Evolutionary conservation across 2,329 filamentous ascomycete genomes (phyloP).

Genomic region (Colletotrichum sp.): DNA sequence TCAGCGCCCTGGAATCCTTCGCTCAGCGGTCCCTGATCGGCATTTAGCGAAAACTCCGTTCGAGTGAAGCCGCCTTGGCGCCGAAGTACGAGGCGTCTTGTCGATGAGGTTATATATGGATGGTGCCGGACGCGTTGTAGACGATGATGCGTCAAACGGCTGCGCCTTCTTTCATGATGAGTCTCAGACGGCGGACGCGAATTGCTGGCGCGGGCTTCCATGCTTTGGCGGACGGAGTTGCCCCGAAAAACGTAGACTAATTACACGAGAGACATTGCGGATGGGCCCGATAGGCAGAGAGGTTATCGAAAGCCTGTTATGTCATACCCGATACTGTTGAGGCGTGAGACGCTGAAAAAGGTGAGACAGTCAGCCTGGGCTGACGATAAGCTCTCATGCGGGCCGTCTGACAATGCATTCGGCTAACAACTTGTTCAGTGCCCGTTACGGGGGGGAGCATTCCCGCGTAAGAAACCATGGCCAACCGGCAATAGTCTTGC

Average conservation of each 20-base stretch:
- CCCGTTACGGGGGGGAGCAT: too few species aligned
- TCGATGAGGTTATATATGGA: not conserved
- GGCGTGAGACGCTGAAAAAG: not conserved
- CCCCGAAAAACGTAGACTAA: not conserved
- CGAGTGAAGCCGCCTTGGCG: not conserved
- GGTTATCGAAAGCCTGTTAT: not conserved
- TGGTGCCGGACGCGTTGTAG: not conserved
- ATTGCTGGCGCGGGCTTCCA: not conserved
- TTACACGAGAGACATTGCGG: not conserved
- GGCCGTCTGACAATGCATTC: not conserved
- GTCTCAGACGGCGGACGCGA: fast-evolving
- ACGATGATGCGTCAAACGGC: not conserved
- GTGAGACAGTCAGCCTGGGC: not conserved
- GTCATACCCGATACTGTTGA: not conserved
- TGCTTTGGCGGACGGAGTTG: not conserved
- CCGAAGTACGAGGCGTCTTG: not conserved
- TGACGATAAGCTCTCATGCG: not conserved
- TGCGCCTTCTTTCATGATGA: not conserved
- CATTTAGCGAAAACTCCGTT: not conserved
- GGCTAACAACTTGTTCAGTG: not conserved
- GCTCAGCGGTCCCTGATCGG: not conserved
- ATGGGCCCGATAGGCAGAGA: not conserved
- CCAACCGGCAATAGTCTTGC: too few species aligned
- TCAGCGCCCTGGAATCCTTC: not conserved
- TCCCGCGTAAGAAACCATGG: too few species aligned